phyloP scores from a whole-genome alignment of 2,329 filamentous ascomycete genomes.

The Amylocarpus encephaloides region DNA sequence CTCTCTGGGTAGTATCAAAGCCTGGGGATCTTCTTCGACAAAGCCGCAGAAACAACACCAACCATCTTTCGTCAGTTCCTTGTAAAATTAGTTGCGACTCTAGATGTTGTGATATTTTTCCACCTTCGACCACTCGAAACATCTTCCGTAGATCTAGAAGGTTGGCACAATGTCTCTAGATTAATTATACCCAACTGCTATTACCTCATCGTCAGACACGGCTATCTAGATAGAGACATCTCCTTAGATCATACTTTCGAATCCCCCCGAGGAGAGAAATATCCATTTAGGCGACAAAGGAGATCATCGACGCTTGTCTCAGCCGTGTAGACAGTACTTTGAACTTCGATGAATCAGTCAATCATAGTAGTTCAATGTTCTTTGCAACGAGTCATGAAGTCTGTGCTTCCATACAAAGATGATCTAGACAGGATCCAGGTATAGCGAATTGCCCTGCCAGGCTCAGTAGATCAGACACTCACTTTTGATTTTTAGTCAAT shows the following conservation, averaged over 20 bases:
- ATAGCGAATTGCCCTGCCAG: too few relatives aligned
- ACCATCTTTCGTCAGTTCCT: constrained; percentile 67
- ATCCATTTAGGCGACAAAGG: too few relatives aligned
- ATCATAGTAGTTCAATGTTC: too few relatives aligned
- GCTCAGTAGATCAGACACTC: too few relatives aligned
- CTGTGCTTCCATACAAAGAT: too few relatives aligned
- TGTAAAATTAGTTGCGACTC: constrained; percentile 61
- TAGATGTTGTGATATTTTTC: constrained; percentile 65
- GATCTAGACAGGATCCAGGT: too few relatives aligned
- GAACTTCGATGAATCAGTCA: too few relatives aligned
- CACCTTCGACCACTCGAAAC: constrained; percentile 59
- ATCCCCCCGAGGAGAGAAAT: too few relatives aligned
- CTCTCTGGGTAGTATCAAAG: constrained; percentile 41
- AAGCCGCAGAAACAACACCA: constrained; percentile 59
- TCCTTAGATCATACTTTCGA: constrained; percentile 36
- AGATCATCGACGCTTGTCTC: too few relatives aligned
- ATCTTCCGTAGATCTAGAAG: constrained; percentile 45
- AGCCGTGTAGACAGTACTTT: too few relatives aligned
- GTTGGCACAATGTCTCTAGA: constrained; percentile 39
- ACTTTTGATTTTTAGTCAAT: too few relatives aligned
- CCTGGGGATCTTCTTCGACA: constrained; percentile 72
- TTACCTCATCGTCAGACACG: constrained; percentile 61
- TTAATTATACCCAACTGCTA: constrained; percentile 54
- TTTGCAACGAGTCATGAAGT: too few relatives aligned
- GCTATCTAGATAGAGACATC: constrained; percentile 67